A percentile compares a stretch with the other conserved stretches of the same genome.
Conservation (phyloP, 495 filamentous ascomycete species). For the Rostrohypoxylon terebratum region DNA sequence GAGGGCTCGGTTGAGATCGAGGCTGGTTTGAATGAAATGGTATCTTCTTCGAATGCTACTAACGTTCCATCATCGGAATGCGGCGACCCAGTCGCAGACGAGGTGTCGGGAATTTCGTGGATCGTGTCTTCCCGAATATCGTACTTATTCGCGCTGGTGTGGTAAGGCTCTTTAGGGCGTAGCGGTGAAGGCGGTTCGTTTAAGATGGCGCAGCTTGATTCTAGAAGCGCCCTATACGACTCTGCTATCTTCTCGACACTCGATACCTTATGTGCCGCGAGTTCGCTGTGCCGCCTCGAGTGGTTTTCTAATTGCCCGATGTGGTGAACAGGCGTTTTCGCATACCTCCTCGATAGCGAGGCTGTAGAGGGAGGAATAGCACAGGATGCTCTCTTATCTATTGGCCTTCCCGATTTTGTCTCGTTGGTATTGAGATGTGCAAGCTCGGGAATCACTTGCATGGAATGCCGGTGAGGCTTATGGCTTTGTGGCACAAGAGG, state of each 20-base stretch:
- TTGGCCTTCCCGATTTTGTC: slow-evolving; percentile 33
- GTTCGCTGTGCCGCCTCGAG: slow-evolving; percentile 42
- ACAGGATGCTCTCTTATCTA: slow-evolving; percentile 36
- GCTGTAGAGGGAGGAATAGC: slow-evolving; percentile 35
- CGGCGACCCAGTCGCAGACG: slow-evolving; percentile 41
- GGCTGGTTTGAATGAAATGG: slow-evolving; percentile 54
- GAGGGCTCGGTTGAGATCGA: slow-evolving; percentile 50
- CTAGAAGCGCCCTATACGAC: slow-evolving; percentile 57
- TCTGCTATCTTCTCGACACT: slow-evolving; percentile 60
- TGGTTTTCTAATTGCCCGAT: slow-evolving; percentile 56
- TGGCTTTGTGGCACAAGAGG: slow-evolving; percentile 28
- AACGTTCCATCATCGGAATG: slow-evolving; percentile 60
- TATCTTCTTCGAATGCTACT: slow-evolving; percentile 58
- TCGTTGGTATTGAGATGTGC: slow-evolving; percentile 52
- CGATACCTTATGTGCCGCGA: slow-evolving; percentile 43
- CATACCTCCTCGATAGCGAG: slow-evolving; percentile 50
- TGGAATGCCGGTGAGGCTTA: slow-evolving; percentile 36
- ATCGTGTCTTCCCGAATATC: slow-evolving; percentile 26
- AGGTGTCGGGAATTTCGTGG: slow-evolving; percentile 30
- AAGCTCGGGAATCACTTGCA: slow-evolving; percentile 54
- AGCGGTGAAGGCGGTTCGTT: slow-evolving; percentile 44
- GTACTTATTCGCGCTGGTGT: slow-evolving; percentile 1
- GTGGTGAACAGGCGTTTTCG: slow-evolving; percentile 59
- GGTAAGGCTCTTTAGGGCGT: slow-evolving; percentile 13
- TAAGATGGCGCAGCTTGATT: slow-evolving; percentile 46